Conservation (phyloP, 768 basidiomycete species). For the Tylopilus plumbeoviolaceoides region DNA sequence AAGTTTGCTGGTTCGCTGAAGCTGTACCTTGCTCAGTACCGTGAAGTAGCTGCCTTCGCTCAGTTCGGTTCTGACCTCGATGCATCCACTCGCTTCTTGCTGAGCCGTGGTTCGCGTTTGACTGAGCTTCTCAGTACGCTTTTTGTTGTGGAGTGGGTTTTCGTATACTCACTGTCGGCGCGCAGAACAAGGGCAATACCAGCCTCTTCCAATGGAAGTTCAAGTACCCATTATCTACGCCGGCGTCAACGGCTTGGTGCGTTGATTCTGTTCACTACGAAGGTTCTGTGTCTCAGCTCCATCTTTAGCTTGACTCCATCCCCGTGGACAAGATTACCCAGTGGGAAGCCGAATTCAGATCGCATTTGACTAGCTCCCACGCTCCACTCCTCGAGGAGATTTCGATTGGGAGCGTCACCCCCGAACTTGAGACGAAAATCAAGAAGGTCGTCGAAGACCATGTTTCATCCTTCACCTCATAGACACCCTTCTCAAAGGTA, state of each 20-base stretch:
- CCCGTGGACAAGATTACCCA: conserved; percentile 91
- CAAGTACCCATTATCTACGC: conserved; percentile 99
- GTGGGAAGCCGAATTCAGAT: conserved; percentile 92
- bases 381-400: conserved; percentile 78
- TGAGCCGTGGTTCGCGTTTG: conserved; percentile 95
- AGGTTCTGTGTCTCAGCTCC: background rate
- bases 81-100: conserved; percentile 97
- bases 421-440: conserved; percentile 89
- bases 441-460: conserved; percentile 93
- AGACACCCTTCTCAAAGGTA: conserved; percentile 24
- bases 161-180: conserved; percentile 11
- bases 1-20: conserved; percentile 99
- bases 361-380: conserved; percentile 77
- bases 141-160: background rate
- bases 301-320: conserved; percentile 79
- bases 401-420: conserved; percentile 74
- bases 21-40: conserved; percentile 99
- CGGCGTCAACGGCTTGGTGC: conserved; percentile 96
- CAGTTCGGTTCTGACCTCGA: conserved; percentile 99
- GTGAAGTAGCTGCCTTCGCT: conserved; percentile 99
- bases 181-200: conserved; percentile 96
- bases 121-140: conserved; percentile 87
- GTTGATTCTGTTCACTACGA: conserved; percentile 26
- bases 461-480: conserved; percentile 73
- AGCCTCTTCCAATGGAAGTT: conserved; percentile 89